Evolutionary conservation across 202 grass and related monocot genomes (phyloP).

Genomic region (Brachypodium distachyon): DNA sequence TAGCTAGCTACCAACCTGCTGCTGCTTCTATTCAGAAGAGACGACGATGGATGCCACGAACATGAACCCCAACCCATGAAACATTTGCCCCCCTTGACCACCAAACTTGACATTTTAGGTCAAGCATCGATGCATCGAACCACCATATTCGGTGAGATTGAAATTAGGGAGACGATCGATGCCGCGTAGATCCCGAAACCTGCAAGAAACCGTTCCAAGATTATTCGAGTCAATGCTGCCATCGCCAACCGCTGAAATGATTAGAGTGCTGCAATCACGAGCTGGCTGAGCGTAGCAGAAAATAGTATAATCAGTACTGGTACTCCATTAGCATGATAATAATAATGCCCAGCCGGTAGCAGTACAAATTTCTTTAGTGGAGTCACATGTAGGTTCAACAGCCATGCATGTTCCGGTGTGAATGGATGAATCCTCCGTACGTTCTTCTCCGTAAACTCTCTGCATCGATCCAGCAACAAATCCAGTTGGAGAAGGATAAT

Average conservation of each 20-base stretch:
- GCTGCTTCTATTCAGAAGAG: background rate
- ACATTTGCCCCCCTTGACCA: slow-evolving; percentile 17
- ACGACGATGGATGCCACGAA: background rate
- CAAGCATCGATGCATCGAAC: background rate
- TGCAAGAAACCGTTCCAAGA: background rate
- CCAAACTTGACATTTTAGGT: background rate
- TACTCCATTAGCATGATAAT: no score
- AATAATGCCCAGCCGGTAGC: background rate
- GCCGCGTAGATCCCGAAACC: slow-evolving; percentile 28
- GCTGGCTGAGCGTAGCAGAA: background rate
- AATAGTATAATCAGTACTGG: no score
- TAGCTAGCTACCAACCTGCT: no score
- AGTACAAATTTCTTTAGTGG: background rate
- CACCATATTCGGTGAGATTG: background rate
- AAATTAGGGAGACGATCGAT: background rate
- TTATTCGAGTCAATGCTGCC: slow-evolving; percentile 27
- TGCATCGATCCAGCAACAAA: background rate
- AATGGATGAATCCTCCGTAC: background rate
- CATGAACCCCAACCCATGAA: background rate
- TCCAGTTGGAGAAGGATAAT: background rate
- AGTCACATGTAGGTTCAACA: slow-evolving; percentile 8
- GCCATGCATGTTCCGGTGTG: slow-evolving; percentile 7
- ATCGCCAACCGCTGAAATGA: slow-evolving; percentile 39
- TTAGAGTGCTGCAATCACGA: slow-evolving; percentile 39
- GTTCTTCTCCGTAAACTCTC: background rate